Evolutionary conservation across 1,284 basidiomycete genomes (phyloP).

Genomic region (Neolentinus lepideus): DNA sequence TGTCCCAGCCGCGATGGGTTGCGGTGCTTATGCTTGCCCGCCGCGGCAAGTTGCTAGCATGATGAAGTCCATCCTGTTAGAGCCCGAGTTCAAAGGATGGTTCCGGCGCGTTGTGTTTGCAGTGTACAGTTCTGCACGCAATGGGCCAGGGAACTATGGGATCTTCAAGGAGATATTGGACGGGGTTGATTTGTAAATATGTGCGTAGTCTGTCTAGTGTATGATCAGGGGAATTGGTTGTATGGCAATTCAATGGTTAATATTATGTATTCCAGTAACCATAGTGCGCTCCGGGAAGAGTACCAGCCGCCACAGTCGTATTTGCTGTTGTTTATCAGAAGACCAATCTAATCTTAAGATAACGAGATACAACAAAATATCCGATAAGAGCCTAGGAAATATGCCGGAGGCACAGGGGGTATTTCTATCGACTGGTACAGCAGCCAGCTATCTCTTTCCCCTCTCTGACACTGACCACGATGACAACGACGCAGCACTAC

Average conservation of each 20-base stretch:
- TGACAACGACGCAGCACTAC: background rate
- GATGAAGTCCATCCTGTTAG: constrained; percentile 34
- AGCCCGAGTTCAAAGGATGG: constrained; percentile 36
- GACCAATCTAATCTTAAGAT: background rate
- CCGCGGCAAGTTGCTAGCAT: constrained; percentile 31
- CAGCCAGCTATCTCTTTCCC: background rate
- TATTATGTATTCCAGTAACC: too few relatives aligned
- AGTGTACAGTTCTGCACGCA: constrained; percentile 25
- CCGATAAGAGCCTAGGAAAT: background rate
- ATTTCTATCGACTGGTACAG: background rate
- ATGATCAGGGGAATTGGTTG: too few relatives aligned
- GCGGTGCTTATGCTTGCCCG: constrained; percentile 36
- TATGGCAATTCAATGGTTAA: too few relatives aligned
- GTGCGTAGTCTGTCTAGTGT: background rate
- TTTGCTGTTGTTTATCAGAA: too few relatives aligned
- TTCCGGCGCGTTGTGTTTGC: constrained; percentile 35
- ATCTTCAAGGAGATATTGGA: constrained; percentile 25
- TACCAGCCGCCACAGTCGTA: too few relatives aligned
- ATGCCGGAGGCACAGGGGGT: background rate
- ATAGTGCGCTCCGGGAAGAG: too few relatives aligned
- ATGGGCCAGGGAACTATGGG: constrained; percentile 24
- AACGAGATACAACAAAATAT: background rate
- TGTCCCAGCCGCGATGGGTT: constrained; percentile 35
- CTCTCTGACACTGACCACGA: background rate
- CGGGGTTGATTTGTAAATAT: constrained; percentile 17